Evolutionary conservation across 495 filamentous ascomycete genomes (phyloP).

Genomic region (Hypoxylon trugodes): DNA sequence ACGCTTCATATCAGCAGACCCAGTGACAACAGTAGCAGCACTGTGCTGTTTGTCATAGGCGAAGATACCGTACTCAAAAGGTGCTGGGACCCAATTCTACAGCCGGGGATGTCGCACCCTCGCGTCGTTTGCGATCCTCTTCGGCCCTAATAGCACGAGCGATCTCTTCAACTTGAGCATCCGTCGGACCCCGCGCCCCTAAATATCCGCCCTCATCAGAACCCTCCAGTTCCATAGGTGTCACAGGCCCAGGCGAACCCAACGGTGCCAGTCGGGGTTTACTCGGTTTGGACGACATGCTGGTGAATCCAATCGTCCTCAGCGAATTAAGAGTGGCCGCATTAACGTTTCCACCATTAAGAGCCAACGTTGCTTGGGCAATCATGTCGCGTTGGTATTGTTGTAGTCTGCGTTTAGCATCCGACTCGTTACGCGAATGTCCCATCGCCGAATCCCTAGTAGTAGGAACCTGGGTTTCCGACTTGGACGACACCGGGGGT

Average conservation of each 20-base stretch:
- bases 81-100: conserved; percentile 35
- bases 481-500: conserved; percentile 28
- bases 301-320: conserved; percentile 44
- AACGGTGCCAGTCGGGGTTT: conserved; percentile 73
- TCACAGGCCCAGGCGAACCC: conserved; percentile 80
- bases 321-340: conserved; percentile 36
- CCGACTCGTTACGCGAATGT: conserved; percentile 50
- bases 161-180: conserved; percentile 32
- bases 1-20: background rate
- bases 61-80: conserved; percentile 17
- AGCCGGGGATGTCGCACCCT: conserved; percentile 29
- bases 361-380: conserved; percentile 58
- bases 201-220: conserved; percentile 39
- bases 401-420: conserved; percentile 58
- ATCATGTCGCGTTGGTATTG: conserved; percentile 71
- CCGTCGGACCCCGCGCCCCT: conserved; percentile 18
- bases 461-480: conserved; percentile 46
- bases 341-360: conserved; percentile 50
- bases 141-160: conserved; percentile 33
- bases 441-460: conserved; percentile 23
- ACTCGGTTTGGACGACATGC: conserved; percentile 57
- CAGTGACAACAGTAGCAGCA: background rate
- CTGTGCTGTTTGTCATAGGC: background rate
- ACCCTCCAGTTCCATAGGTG: conserved; percentile 74
- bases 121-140: conserved; percentile 36